These are phyloP conservation scores for Mrakia hoshinonis DNA, from an alignment of 768 basidiomycete genomes.

Conservation along the genomic window DNA sequence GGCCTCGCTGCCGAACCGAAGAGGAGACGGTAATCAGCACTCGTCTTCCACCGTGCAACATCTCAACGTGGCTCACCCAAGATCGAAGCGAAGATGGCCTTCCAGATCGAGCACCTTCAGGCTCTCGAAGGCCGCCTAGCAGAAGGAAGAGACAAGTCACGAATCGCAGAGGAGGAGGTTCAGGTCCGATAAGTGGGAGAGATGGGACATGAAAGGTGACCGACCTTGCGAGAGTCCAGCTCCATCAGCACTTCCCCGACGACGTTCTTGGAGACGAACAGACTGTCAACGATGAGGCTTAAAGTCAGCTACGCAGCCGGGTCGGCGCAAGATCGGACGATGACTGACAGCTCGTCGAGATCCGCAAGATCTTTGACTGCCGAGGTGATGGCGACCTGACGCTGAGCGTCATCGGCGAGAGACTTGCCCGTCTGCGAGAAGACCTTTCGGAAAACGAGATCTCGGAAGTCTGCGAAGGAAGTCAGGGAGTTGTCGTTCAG, in stretches of 20 bases:
- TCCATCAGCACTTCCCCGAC: slow-evolving; percentile 10
- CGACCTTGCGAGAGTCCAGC: background rate
- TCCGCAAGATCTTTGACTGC: slow-evolving; percentile 6
- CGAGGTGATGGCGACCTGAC: background rate
- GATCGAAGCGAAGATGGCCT: background rate
- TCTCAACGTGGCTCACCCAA: too few species aligned
- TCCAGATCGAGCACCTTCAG: background rate
- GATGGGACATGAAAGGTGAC: too few species aligned
- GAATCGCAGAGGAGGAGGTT: too few species aligned
- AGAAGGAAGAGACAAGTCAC: too few species aligned
- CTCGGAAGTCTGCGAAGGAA: background rate
- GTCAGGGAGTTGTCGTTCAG: background rate
- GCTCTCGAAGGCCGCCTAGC: slow-evolving; percentile 5
- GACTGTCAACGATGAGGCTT: too few species aligned
- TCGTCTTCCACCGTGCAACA: too few species aligned
- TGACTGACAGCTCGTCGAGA: too few species aligned
- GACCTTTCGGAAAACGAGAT: background rate
- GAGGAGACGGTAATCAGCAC: background rate
- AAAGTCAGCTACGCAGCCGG: too few species aligned
- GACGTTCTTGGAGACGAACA: background rate
- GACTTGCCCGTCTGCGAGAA: background rate
- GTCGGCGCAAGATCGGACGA: too few species aligned
- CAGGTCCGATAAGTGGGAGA: too few species aligned
- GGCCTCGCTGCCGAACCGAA: background rate
- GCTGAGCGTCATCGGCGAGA: background rate